Evolutionary conservation across 2,329 filamentous ascomycete genomes (phyloP).

Genomic region (Davidsoniella eucalypti): DNA sequence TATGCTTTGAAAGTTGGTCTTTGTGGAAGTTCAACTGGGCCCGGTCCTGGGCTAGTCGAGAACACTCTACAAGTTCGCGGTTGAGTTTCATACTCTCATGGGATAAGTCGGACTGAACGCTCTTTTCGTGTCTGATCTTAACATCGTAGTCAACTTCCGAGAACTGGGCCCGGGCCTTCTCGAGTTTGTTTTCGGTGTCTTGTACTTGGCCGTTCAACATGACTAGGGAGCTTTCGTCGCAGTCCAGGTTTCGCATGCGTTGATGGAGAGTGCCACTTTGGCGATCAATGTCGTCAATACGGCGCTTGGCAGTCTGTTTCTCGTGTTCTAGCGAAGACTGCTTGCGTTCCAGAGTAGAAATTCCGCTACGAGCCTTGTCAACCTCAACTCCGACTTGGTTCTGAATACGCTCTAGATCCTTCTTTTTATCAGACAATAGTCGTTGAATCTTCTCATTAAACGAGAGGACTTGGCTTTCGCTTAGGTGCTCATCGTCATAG

Average conservation of each 20-base stretch:
- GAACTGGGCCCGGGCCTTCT: conserved; percentile 45
- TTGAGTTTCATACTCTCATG: conserved; percentile 55
- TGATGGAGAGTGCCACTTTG: conserved; percentile 50
- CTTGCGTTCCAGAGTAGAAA: conserved; percentile 59
- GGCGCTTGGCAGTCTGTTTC: conserved; percentile 55
- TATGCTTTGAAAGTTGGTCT: conserved; percentile 59
- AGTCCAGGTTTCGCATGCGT: conserved; percentile 53
- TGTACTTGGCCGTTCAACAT: conserved; percentile 57
- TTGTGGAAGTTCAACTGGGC: conserved; percentile 72
- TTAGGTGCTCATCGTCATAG: conserved; percentile 56
- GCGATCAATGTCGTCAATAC: conserved; percentile 57
- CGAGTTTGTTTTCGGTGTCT: conserved; percentile 48
- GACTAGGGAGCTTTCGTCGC: conserved; percentile 74
- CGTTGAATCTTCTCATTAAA: conserved; percentile 68
- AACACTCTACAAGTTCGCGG: conserved; percentile 69
- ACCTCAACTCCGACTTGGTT: conserved; percentile 59
- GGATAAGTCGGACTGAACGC: conserved; percentile 52
- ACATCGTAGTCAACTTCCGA: conserved; percentile 51
- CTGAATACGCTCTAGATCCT: conserved; percentile 57
- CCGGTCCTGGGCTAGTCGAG: conserved; percentile 61
- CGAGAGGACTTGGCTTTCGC: conserved; percentile 52
- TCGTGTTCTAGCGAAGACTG: conserved; percentile 58
- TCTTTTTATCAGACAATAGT: conserved; percentile 60
- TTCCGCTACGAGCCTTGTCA: conserved; percentile 50
- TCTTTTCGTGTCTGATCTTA: conserved; percentile 50